Evolutionary conservation across 495 filamentous ascomycete genomes (phyloP).

Genomic region (Rhizodiscina lignyota): DNA sequence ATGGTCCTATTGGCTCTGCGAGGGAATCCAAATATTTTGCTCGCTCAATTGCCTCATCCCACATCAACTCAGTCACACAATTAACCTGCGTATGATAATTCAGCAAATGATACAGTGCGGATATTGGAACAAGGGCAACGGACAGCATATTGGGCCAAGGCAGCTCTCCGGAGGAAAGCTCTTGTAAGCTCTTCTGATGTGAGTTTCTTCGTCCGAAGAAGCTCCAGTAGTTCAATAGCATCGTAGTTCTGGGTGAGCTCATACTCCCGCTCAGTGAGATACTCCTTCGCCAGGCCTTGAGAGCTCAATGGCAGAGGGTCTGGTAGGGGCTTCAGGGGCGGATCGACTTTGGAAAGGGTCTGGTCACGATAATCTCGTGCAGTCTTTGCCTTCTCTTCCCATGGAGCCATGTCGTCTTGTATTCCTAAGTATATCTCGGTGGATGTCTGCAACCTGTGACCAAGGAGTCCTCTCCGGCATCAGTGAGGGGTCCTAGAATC

Average conservation of each 20-base stretch:
- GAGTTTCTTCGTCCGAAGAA: slow-evolving; percentile 28
- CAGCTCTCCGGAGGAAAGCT: slow-evolving; percentile 43
- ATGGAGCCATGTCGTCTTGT: too few species aligned
- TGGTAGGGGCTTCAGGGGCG: slow-evolving; percentile 18
- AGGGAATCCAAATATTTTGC: slow-evolving; percentile 20
- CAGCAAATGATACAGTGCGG: too few species aligned
- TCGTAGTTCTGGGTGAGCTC: slow-evolving; percentile 32
- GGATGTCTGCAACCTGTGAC: too few species aligned
- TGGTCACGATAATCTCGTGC: too few species aligned
- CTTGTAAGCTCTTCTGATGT: slow-evolving; percentile 29
- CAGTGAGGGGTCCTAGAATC: too few species aligned
- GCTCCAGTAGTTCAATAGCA: slow-evolving; percentile 23
- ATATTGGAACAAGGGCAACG: too few species aligned
- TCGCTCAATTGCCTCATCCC: slow-evolving; percentile 20
- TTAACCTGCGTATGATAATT: too few species aligned
- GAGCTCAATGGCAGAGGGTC: slow-evolving; percentile 25
- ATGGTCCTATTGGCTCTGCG: slow-evolving; percentile 33
- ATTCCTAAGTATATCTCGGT: too few species aligned
- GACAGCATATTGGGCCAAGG: slow-evolving; percentile 40
- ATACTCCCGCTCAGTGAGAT: slow-evolving; percentile 30
- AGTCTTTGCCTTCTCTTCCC: too few species aligned
- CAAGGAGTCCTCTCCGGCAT: too few species aligned
- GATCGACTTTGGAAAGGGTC: too few species aligned
- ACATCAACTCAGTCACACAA: slow-evolving; percentile 51
- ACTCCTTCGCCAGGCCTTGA: slow-evolving; percentile 20